Base-by-base conservation (phyloP, 192 early-diverging fungal genomes). In the Helicostylum pulchrum region DNA sequence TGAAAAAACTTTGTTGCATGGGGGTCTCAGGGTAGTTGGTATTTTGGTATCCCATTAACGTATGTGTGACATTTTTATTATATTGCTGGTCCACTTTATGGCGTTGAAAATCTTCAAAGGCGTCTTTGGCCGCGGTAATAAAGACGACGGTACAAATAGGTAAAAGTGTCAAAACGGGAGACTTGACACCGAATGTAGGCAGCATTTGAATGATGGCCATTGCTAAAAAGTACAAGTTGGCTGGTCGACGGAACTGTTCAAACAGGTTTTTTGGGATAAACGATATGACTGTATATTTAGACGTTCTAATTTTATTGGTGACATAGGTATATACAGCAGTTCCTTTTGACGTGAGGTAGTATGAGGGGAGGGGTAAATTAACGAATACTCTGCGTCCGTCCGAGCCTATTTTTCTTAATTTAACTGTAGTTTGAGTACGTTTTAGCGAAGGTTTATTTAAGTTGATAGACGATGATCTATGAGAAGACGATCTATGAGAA, bases 191-290 rank as follows among this genome's bases (percentile, higher is more conserved):
- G 75, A 95, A 95, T 45, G 85, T 68, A 12, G 92, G 89, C 39
- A 96, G 83, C 68, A 91, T 78, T 77, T 95, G 92, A 31, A 95
- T 77, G 42, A 94, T 81, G 43, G 87, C 85, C 68, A 93, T 80
- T 26, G 81, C 80, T 51, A 97, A 85, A 66, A 99, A 99, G 72
- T 92, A 99, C 23, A 96, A 78, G 66, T 90, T 88, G 80, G 86
- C 87, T 14, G 81, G 83, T n/a, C 84, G 82, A 50, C 88, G 80
- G 68, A 98, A 96, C 73, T 98, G 96, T 57, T 92, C 91, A 77
- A 89, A 94, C 52, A 98, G 64, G 68, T 94, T 98, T 68, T 92
- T 90, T 12, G 94, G 93, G 15, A 98, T 48, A 77, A 98, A 98
- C 20, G 83, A 85, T 21, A 91, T 23, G 11, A 85, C 36, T n/a